Base-by-base conservation (phyloP, 805 yeast species). In the Metschnikowia continentalis region DNA sequence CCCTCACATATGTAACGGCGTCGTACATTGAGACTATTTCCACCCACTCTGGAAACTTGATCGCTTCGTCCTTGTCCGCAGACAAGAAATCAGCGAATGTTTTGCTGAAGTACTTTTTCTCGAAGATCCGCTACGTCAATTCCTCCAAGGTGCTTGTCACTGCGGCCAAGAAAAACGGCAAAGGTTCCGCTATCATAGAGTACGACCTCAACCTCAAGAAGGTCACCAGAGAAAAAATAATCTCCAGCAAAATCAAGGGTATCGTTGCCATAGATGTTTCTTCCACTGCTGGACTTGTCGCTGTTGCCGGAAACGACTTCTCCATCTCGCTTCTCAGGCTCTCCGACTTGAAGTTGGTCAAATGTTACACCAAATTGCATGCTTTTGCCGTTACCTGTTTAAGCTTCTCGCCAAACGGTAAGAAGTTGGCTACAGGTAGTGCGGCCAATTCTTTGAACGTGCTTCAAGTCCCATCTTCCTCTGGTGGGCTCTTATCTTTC, bases 381-480 rank as follows among this genome's bases (percentile, higher is more conserved):
- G 72, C 77, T 7, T 88, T 88, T 65, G 90, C 95, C 23, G 83
- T 90, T 47, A 90, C 97, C 0, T 77, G 79, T 41, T 81, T 88
- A 8, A 71, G 81, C 2, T 83, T 89, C 53, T 83, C 90, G 4
- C 84, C 87, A 13, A 76, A 81, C 62, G 90, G 91, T 6, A 69
- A 78, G 46, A 76, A 75, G 49, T 68, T 89, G 45, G 92, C 89
- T 2, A 79, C 89, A 20, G 84, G 82, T 0, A 84, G 92, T 33
- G 95, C 91, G 1, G 88, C 94, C 2, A 84, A 86, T 54, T 77
- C 89, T 1, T 78, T 90, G 30, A 81, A 78, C 57, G 81, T 89
- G n/a, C 51, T 55, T n/a, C 39, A 47, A 35, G 49, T 55, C 11
- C 47, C 50, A 3, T 49, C 58, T 6, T 42, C 55, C 4, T 47